Conservation (phyloP, 331 rosid species). For the Phaseolus coccineus region DNA sequence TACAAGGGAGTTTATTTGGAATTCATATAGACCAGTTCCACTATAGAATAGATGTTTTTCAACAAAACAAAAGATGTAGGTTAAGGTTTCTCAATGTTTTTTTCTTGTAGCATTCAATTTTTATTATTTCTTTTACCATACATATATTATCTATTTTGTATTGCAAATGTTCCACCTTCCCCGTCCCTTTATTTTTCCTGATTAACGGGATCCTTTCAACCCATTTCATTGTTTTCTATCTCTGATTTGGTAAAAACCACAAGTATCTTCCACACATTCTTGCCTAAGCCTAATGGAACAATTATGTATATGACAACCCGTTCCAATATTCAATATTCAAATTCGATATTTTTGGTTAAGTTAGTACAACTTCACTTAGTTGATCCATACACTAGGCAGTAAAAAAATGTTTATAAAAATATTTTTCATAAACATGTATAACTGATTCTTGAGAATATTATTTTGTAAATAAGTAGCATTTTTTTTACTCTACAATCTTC, state of each 20-base stretch:
- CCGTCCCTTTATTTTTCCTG: neutral
- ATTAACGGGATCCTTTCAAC: neutral
- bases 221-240: neutral
- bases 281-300: too few relatives aligned
- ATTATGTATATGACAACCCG: too few relatives aligned
- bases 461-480: neutral
- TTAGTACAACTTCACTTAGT: neutral
- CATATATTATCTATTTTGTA: neutral
- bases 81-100: constrained; percentile 46
- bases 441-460: neutral
- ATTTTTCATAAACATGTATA: neutral
- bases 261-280: too few relatives aligned
- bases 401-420: too few relatives aligned
- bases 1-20: constrained; percentile 48
- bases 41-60: constrained; percentile 40
- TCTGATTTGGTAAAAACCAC: neutral
- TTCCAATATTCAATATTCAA: too few relatives aligned
- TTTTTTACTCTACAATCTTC: too few relatives aligned
- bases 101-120: constrained; percentile 47
- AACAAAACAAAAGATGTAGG: neutral
- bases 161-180: neutral
- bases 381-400: too few relatives aligned
- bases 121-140: constrained; percentile 38
- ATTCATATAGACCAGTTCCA: constrained; percentile 43
- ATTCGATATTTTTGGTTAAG: too few relatives aligned